phyloP scores from a whole-genome alignment of 2,329 filamentous ascomycete genomes.

The Scytalidium lignicola region DNA sequence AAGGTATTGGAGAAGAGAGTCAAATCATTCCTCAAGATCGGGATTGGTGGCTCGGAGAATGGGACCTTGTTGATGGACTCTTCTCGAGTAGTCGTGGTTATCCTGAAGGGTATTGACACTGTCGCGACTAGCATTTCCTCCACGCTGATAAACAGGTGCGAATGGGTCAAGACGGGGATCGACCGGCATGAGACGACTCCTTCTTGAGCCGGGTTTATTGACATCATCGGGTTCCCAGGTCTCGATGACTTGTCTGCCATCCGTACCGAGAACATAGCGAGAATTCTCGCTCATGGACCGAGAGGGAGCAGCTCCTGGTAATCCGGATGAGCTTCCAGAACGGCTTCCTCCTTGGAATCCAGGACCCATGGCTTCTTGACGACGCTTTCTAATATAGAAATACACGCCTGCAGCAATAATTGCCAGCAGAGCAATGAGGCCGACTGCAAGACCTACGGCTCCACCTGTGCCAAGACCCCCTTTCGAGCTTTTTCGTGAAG shows the following conservation, averaged over 20 bases:
- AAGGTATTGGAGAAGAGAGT: slow-evolving; percentile 3
- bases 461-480: slow-evolving; percentile 39
- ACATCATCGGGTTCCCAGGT: slow-evolving; percentile 21
- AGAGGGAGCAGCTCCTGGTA: slow-evolving; percentile 19
- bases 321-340: slow-evolving; percentile 16
- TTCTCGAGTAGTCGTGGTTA: slow-evolving; percentile 60
- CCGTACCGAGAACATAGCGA: slow-evolving; percentile 28
- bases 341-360: slow-evolving; percentile 15
- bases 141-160: slow-evolving; percentile 48
- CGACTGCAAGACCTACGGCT: slow-evolving; percentile 48
- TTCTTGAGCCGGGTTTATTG: slow-evolving; percentile 29
- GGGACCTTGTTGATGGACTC: slow-evolving; percentile 35
- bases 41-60: slow-evolving; percentile 61
- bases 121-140: slow-evolving; percentile 52
- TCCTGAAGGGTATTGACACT: slow-evolving; percentile 60
- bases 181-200: slow-evolving; percentile 52
- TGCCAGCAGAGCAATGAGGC: slow-evolving; percentile 41
- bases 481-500: slow-evolving; percentile 8
- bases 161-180: slow-evolving; percentile 62
- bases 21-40: slow-evolving; percentile 44
- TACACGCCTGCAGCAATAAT: slow-evolving; percentile 31
- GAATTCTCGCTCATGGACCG: slow-evolving; percentile 30
- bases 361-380: slow-evolving; percentile 30
- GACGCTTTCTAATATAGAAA: slow-evolving; percentile 40
- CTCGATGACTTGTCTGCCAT: slow-evolving; percentile 27